phyloP scores from a whole-genome alignment of 2,329 filamentous ascomycete genomes.

The Clarireedia paspali region DNA sequence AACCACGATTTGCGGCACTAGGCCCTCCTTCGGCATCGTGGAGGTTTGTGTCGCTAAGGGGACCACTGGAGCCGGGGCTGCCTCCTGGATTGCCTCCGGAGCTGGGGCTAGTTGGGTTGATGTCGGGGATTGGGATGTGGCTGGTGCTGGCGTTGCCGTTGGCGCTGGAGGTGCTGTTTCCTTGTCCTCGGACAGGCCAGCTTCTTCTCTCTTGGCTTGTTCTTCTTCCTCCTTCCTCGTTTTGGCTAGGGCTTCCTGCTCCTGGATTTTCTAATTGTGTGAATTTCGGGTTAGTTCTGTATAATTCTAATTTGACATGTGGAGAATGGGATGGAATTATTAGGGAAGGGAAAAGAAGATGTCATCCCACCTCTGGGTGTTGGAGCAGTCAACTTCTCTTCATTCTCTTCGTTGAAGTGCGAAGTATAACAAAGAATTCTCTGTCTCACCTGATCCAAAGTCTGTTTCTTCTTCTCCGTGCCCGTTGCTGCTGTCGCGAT shows the following conservation, averaged over 20 bases:
- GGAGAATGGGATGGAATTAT: not conserved
- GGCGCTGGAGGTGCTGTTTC: not conserved
- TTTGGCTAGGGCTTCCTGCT: conserved; percentile 4
- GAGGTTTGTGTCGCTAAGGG: no score
- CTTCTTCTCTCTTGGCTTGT: not conserved
- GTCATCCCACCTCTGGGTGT: conserved; percentile 4
- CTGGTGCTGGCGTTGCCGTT: not conserved
- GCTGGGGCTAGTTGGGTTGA: not conserved
- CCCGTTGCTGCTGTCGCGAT: not conserved
- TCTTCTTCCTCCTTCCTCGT: not conserved
- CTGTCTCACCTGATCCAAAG: conserved; percentile 8
- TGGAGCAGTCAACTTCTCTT: not conserved
- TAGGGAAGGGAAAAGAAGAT: conserved; percentile 3
- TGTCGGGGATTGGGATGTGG: not conserved
- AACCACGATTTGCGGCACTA: not conserved
- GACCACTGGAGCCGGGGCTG: no score
- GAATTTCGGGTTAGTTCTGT: not conserved
- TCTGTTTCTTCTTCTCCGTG: conserved; percentile 3
- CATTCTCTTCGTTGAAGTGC: not conserved
- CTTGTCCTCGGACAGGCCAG: not conserved
- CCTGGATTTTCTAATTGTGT: conserved; percentile 4
- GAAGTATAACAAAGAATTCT: conserved; percentile 1
- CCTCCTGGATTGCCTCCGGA: no score
- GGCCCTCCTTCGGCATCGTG: not conserved
- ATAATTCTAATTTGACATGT: not conserved